Conservation (phyloP, 2,329 filamentous ascomycete species). For the Aspergillus sp. region DNA sequence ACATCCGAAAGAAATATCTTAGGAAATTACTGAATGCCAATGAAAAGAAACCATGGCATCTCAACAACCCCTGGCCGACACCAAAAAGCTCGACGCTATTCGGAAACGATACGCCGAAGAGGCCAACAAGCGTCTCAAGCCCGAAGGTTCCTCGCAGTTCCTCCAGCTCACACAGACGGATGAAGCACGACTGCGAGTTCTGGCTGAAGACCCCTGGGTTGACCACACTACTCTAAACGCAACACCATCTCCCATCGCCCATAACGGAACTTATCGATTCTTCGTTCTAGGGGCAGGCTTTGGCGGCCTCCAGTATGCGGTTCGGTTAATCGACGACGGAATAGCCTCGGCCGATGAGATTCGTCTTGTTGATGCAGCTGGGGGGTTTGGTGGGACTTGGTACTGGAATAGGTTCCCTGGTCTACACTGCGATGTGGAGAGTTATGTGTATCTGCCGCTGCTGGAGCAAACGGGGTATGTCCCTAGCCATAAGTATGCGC, state of each 20-base stretch:
- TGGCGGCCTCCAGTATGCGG: background rate
- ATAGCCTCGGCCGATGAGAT: background rate
- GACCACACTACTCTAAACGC: background rate
- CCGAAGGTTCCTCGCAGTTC: background rate
- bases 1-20: background rate
- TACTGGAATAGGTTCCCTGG: constrained; percentile 54
- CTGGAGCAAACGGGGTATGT: constrained; percentile 18
- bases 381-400: constrained; percentile 32
- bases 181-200: background rate
- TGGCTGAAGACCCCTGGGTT: background rate
- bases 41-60: background rate
- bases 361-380: background rate
- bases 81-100: background rate
- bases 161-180: background rate
- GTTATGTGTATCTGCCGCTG: constrained; percentile 35
- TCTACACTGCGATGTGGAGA: constrained; percentile 58
- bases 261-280: background rate
- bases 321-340: background rate
- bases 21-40: background rate
- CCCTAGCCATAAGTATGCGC: constrained; percentile 8
- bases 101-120: background rate
- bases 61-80: background rate
- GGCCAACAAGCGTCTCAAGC: background rate
- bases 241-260: background rate
- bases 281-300: background rate